These are phyloP conservation scores for Dipodascopsis uninucleata DNA, from an alignment of 805 yeast genomes.

Conservation along the genomic window DNA sequence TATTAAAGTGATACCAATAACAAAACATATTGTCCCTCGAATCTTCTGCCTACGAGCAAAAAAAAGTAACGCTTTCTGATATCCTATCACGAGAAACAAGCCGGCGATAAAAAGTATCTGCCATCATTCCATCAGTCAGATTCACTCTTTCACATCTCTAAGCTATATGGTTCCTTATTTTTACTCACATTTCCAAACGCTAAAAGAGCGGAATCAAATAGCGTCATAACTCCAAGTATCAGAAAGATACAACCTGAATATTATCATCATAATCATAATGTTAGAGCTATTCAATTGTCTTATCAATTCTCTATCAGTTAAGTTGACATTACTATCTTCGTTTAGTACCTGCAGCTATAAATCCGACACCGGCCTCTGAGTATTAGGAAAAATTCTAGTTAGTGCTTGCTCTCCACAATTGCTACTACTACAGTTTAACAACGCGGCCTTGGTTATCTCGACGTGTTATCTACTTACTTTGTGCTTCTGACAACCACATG, in stretches of 20 bases:
- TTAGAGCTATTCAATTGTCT: not conserved
- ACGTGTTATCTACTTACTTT: conserved; percentile 37
- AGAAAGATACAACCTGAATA: conserved; percentile 60
- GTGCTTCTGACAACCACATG: conserved; percentile 40
- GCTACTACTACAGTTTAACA: too few relatives aligned
- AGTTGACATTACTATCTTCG: not conserved
- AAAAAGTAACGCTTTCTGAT: conserved; percentile 73
- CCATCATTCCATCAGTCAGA: not conserved
- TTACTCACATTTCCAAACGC: conserved; percentile 74
- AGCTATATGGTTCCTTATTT: too few relatives aligned
- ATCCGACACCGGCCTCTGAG: conserved; percentile 84
- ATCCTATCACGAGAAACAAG: conserved; percentile 78
- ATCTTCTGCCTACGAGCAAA: conserved; percentile 84
- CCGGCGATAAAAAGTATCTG: conserved; percentile 71
- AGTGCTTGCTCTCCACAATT: too few relatives aligned
- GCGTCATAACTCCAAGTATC: conserved; percentile 73
- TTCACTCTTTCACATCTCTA: too few relatives aligned
- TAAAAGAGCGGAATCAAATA: conserved; percentile 82
- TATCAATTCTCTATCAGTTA: not conserved
- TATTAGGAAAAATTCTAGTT: too few relatives aligned
- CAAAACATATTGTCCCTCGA: conserved; percentile 80
- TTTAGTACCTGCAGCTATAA: conserved; percentile 69
- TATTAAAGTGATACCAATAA: conserved; percentile 70
- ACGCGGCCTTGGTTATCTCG: too few relatives aligned
- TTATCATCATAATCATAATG: not conserved